Conservation (phyloP, 1,284 basidiomycete species). For the Cutaneotrichosporon curvatum region DNA sequence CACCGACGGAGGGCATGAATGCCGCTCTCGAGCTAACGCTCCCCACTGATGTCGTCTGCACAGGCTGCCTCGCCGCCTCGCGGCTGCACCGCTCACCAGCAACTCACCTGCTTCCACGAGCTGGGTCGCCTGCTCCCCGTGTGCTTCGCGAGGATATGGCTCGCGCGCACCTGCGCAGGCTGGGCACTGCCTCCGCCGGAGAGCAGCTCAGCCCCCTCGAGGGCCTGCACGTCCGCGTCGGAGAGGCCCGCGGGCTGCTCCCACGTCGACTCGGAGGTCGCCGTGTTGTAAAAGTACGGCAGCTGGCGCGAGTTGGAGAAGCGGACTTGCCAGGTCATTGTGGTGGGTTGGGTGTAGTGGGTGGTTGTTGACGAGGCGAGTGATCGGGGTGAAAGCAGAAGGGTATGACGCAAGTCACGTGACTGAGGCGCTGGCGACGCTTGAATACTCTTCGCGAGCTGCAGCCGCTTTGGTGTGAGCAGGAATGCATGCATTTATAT, state of each 20-base stretch:
- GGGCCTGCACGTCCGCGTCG: slow-evolving; percentile 55
- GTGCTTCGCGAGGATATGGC: slow-evolving; percentile 93
- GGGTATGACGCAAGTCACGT: not conserved
- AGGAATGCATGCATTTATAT: too few relatives aligned
- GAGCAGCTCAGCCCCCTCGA: slow-evolving; percentile 61
- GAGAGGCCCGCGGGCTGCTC: slow-evolving; percentile 64
- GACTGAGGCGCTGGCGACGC: too few relatives aligned
- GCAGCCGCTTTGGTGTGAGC: too few relatives aligned
- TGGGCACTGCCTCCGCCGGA: slow-evolving; percentile 4
- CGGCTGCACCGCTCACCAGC: too few relatives aligned
- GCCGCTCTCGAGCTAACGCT: too few relatives aligned
- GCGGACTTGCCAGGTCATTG: slow-evolving; percentile 63
- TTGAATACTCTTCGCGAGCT: not conserved
- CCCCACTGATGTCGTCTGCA: too few relatives aligned
- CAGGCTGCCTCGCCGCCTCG: too few relatives aligned
- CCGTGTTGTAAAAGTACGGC: slow-evolving; percentile 82
- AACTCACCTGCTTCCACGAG: slow-evolving; percentile 85
- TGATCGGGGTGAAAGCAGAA: not conserved
- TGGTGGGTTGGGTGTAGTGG: not conserved
- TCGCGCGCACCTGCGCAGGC: slow-evolving; percentile 67
- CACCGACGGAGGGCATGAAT: too few relatives aligned
- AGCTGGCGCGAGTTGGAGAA: slow-evolving; percentile 70
- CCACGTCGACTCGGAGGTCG: slow-evolving; percentile 72
- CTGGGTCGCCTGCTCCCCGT: slow-evolving; percentile 74
- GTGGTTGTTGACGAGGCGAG: not conserved